Conservation (phyloP, 2,329 filamentous ascomycete species). For the Phyllosticta capitalensis region DNA sequence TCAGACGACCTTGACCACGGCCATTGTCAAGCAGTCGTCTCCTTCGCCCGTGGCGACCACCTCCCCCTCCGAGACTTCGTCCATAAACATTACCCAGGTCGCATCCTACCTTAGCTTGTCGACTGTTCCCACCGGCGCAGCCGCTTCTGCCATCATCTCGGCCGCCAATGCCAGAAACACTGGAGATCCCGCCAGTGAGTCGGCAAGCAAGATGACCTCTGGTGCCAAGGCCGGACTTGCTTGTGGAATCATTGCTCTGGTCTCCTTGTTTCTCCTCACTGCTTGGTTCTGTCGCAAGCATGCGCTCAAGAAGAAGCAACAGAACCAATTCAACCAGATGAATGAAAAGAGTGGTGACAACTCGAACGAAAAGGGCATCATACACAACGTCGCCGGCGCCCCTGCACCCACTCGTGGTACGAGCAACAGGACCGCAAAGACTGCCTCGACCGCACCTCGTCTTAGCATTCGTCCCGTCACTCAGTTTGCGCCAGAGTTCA, state of each 20-base stretch:
- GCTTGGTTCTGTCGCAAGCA: conserved; percentile 36
- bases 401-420: conserved; percentile 15
- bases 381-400: not conserved
- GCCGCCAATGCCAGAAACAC: conserved; percentile 16
- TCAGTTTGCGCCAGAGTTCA: conserved; percentile 58
- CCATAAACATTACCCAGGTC: not conserved
- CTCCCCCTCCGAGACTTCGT: conserved; percentile 11
- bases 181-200: conserved; percentile 16
- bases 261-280: conserved; percentile 62
- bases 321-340: conserved; percentile 10
- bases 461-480: conserved; percentile 78
- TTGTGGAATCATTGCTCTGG: conserved; percentile 64
- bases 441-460: conserved; percentile 56
- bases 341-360: not conserved
- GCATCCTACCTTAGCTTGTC: not conserved
- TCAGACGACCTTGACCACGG: not conserved
- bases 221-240: conserved; percentile 69
- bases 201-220: conserved; percentile 32
- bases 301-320: conserved; percentile 54
- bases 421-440: conserved; percentile 34
- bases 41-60: conserved; percentile 15
- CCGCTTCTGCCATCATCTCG: conserved; percentile 1
- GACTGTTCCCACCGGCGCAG: not conserved
- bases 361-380: conserved; percentile 1
- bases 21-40: not conserved